Evolutionary conservation across 345 rosid species (phyloP).

Genomic region (Kernera saxatilis): DNA sequence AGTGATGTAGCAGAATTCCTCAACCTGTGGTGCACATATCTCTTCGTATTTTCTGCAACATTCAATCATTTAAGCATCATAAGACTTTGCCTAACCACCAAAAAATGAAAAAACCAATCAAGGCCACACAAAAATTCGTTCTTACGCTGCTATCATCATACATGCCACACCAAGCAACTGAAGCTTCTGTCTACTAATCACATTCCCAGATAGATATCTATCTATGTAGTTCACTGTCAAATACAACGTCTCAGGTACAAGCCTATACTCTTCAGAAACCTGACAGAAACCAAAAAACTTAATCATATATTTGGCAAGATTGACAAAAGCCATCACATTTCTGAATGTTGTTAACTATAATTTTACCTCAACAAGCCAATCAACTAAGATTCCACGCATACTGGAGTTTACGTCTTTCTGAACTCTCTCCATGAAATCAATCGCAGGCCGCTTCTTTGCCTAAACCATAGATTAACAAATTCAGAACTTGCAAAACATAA

Average conservation of each 20-base stretch:
- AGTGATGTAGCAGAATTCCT: slow-evolving; percentile 91
- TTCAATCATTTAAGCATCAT: neutral
- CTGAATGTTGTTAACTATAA: neutral
- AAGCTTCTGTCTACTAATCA: slow-evolving; percentile 70
- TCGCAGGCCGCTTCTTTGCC: slow-evolving; percentile 76
- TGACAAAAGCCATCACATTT: neutral
- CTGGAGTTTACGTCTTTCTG: slow-evolving; percentile 81
- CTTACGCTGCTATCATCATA: slow-evolving; percentile 97
- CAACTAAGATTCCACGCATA: slow-evolving; percentile 84
- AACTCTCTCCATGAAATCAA: slow-evolving; percentile 69
- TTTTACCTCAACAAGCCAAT: slow-evolving; percentile 96
- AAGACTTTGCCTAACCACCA: neutral
- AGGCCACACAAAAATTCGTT: neutral
- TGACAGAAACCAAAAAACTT: neutral
- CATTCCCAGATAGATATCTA: slow-evolving; percentile 85
- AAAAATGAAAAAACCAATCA: neutral
- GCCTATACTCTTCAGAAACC: slow-evolving; percentile 98
- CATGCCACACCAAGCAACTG: slow-evolving; percentile 95
- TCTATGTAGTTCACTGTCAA: slow-evolving; percentile 89
- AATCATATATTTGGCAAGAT: neutral
- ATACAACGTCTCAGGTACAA: slow-evolving; percentile 81
- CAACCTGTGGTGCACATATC: slow-evolving; percentile 96
- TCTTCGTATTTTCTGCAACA: slow-evolving; percentile 80
- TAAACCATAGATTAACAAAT: neutral
- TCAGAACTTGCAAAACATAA: slow-evolving; percentile 3